Evolutionary conservation across 202 grass and related monocot genomes (phyloP).

Genomic region (Setaria viridis): DNA sequence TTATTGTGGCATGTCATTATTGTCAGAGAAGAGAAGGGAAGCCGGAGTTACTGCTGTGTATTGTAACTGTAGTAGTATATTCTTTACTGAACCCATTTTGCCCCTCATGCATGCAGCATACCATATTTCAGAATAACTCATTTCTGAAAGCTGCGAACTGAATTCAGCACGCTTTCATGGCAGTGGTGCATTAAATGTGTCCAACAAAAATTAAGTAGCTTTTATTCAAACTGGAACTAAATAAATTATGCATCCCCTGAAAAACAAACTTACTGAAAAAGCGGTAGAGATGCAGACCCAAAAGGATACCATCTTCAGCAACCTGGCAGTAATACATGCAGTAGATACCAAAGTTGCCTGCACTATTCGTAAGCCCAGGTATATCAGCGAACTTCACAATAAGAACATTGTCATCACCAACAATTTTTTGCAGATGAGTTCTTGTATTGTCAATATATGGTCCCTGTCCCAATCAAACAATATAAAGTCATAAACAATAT

Average conservation of each 20-base stretch:
- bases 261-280: slow-evolving; percentile 67
- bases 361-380: slow-evolving; percentile 17
- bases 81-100: background rate
- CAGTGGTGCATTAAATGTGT: slow-evolving; percentile 11
- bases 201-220: background rate
- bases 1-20: too few species aligned
- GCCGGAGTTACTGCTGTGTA: background rate
- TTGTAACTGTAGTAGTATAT: background rate
- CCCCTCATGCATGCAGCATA: background rate
- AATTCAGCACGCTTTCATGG: background rate
- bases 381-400: slow-evolving; percentile 70
- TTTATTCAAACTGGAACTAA: background rate
- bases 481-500: slow-evolving; percentile 10
- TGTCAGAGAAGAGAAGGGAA: too few species aligned
- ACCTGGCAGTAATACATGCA: slow-evolving; percentile 48
- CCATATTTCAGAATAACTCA: background rate
- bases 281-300: slow-evolving; percentile 64
- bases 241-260: slow-evolving; percentile 1
- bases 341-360: slow-evolving; percentile 19
- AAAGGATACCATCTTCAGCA: slow-evolving; percentile 63
- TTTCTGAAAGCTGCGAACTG: background rate
- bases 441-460: slow-evolving; percentile 65
- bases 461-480: slow-evolving; percentile 59
- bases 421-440: slow-evolving; percentile 65
- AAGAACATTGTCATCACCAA: slow-evolving; percentile 86